Evolutionary conservation across 306 rosid species (phyloP), one percentile per base, ranked within the genome.

Genomic region (Fragaria ananassa): DNA sequence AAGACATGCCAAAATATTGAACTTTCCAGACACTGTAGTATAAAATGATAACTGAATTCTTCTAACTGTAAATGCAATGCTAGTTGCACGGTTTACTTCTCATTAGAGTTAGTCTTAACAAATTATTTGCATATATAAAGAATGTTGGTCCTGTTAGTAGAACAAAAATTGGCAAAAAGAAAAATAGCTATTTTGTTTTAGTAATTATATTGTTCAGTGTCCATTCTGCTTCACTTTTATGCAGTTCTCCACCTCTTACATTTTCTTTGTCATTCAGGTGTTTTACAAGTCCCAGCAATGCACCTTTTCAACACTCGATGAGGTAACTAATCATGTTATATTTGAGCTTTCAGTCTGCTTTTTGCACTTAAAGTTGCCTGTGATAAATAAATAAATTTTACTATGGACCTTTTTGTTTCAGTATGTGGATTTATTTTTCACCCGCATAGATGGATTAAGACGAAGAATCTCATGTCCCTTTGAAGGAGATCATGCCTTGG

Each of bases 371-470:
- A 65, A 46, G 0, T 65, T 31, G 45, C 42, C 68, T 17, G 31
- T 37, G 35, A 56, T 83, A 64, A 67, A 34, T 47, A 31, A 31
- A 47, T 57, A 47, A 2, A 14, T 72, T 54, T 65, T n/a, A 77
- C 85, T 53, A 17, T 84, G 42, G 42, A 53, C 39, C 41, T 51
- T 51, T 63, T 78, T 81, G 75, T 75, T 83, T 83, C 89, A 91
- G 98, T 90, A 90, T 81, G 85, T 86, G 86, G 97, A 92, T 81
- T 83, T 95, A 83, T 92, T 87, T 84, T 92, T 92, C 76, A 95
- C 97, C 45, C 92, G 97, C 71, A 81, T 86, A 70, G 99, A 95
- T 84, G 89, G 99, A 81, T 83, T 95, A 85, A 89, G 99, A 84
- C 88, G 98, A 80, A 92, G 93, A 86, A 82, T 94, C 77, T 67